Evolutionary conservation across 208 protist species (phyloP).

Genomic region (Leishmania braziliensis): DNA sequence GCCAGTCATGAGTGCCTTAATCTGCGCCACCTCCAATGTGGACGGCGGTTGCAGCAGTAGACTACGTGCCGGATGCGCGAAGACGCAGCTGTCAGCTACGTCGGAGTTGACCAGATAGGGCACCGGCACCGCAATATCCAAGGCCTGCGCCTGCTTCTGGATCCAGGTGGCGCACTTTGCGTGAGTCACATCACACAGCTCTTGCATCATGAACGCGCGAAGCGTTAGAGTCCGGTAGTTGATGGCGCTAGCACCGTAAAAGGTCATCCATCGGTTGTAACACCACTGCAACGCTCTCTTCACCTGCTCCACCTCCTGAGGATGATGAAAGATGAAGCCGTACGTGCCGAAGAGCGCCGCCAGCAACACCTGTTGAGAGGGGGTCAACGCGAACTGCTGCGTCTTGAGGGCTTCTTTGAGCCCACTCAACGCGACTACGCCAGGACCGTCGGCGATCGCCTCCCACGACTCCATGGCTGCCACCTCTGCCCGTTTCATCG

Average conservation of each 20-base stretch:
- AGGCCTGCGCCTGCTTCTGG: constrained; percentile 28
- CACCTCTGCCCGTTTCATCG: constrained; percentile 36
- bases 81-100: constrained; percentile 18
- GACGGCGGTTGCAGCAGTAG: constrained; percentile 28
- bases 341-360: constrained; percentile 48
- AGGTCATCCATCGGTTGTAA: constrained; percentile 57
- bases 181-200: constrained; percentile 48
- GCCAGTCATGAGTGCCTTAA: constrained; percentile 50
- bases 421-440: constrained; percentile 29
- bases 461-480: constrained; percentile 27
- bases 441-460: constrained; percentile 48
- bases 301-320: constrained; percentile 28
- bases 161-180: constrained; percentile 38
- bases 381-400: constrained; percentile 34
- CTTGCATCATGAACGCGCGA: constrained; percentile 57
- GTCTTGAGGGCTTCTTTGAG: constrained; percentile 32
- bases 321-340: constrained; percentile 64
- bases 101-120: constrained; percentile 19
- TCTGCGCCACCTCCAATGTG: constrained; percentile 42
- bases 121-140: constrained; percentile 47
- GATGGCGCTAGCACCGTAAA: constrained; percentile 39
- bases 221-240: constrained; percentile 50
- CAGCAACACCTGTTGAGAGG: constrained; percentile 51
- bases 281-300: constrained; percentile 52
- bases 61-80: constrained; percentile 20